phyloP scores from a whole-genome alignment of 768 basidiomycete genomes.

The Gelatoporia subvermispora region DNA sequence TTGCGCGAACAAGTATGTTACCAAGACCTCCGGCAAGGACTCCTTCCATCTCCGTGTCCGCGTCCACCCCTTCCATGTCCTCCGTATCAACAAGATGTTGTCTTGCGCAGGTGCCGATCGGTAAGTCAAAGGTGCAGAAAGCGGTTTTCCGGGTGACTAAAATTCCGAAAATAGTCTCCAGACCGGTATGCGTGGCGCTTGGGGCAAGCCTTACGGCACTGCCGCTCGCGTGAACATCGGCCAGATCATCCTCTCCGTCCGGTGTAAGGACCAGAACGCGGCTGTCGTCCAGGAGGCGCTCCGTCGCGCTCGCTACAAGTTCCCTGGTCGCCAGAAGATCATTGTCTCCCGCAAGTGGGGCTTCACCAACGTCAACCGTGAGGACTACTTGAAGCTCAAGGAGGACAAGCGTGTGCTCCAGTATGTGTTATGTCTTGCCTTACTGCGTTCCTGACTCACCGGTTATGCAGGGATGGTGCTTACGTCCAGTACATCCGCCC shows the following conservation, averaged over 20 bases:
- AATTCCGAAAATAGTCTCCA: slow-evolving; percentile 52
- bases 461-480: slow-evolving; percentile 71
- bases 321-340: slow-evolving; percentile 98
- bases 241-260: slow-evolving; percentile 88
- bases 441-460: slow-evolving; percentile 5
- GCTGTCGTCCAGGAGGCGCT: slow-evolving; percentile 94
- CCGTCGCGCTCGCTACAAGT: slow-evolving; percentile 98
- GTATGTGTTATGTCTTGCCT: slow-evolving; percentile 41
- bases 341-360: slow-evolving; percentile 98
- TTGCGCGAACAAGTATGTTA: slow-evolving; percentile 99
- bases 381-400: slow-evolving; percentile 85
- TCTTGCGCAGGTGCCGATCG: slow-evolving; percentile 98
- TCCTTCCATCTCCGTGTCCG: slow-evolving; percentile 98
- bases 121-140: slow-evolving; percentile 36
- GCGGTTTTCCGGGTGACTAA: not conserved
- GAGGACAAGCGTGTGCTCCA: slow-evolving; percentile 85
- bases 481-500: slow-evolving; percentile 93
- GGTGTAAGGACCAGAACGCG: slow-evolving; percentile 85
- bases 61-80: slow-evolving; percentile 96
- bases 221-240: slow-evolving; percentile 97
- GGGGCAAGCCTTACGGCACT: slow-evolving; percentile 98
- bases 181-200: slow-evolving; percentile 98
- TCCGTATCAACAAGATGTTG: slow-evolving; percentile 99
- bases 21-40: slow-evolving; percentile 97
- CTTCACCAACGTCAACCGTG: slow-evolving; percentile 91